Conservation (phyloP, 2,329 filamentous ascomycete species). For the Grosmannia huntii region DNA sequence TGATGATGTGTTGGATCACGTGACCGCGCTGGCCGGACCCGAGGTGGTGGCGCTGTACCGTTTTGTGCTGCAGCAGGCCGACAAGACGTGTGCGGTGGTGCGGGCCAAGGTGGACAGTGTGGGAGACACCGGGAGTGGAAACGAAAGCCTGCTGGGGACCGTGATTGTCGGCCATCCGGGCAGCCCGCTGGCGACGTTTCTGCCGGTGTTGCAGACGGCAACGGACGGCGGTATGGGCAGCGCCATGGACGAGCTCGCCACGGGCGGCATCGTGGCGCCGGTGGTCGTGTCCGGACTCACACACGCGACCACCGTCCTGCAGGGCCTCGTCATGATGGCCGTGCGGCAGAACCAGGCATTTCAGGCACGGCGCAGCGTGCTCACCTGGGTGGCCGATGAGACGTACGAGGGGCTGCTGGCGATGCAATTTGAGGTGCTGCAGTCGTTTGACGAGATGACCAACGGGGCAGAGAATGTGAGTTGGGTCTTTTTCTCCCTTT, state of each 20-base stretch:
- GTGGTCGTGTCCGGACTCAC: slow-evolving; percentile 61
- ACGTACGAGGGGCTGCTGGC: slow-evolving; percentile 59
- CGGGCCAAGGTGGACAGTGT: slow-evolving; percentile 54
- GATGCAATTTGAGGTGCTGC: slow-evolving; percentile 70
- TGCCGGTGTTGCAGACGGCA: slow-evolving; percentile 51
- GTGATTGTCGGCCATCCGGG: slow-evolving; percentile 66
- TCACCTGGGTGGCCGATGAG: slow-evolving; percentile 70
- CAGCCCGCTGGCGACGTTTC: slow-evolving; percentile 53
- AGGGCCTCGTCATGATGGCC: slow-evolving; percentile 69
- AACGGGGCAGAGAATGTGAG: slow-evolving; percentile 43
- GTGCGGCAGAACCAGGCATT: slow-evolving; percentile 72
- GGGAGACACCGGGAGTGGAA: slow-evolving; percentile 29
- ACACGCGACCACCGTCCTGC: slow-evolving; percentile 50
- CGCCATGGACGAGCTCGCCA: slow-evolving; percentile 23
- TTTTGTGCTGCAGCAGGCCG: slow-evolving; percentile 54
- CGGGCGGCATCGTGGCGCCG: slow-evolving; percentile 69
- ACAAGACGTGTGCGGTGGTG: slow-evolving; percentile 64
- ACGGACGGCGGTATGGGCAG: not conserved
- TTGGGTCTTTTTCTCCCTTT: too few species aligned
- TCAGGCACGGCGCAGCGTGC: slow-evolving; percentile 56
- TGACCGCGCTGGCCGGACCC: slow-evolving; percentile 60
- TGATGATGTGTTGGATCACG: slow-evolving; percentile 60
- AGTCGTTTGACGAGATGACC: slow-evolving; percentile 72
- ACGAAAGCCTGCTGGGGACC: slow-evolving; percentile 60
- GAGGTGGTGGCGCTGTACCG: slow-evolving; percentile 72